phyloP scores from a whole-genome alignment of 768 basidiomycete genomes.

The Xanthoconium purpureum region DNA sequence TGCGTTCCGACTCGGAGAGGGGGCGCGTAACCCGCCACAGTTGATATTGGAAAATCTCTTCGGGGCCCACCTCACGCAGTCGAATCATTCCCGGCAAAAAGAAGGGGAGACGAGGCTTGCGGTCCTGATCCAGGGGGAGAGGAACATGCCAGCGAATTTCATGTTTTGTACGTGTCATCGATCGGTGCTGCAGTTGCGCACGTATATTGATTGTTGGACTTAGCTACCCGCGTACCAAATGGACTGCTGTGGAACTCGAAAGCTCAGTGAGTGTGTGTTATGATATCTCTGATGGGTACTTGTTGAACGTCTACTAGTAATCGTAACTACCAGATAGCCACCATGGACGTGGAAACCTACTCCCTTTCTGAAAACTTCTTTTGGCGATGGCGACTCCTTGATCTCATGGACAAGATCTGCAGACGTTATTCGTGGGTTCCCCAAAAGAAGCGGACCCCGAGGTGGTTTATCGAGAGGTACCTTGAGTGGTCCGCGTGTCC shows the following conservation, averaged over 20 bases:
- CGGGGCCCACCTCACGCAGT: conserved; percentile 12
- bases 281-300: neutral
- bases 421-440: conserved; percentile 34
- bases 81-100: conserved; percentile 11
- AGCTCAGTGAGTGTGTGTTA: conserved; percentile 21
- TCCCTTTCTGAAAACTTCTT: conserved; percentile 47
- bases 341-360: conserved; percentile 46
- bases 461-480: conserved; percentile 50
- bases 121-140: conserved; percentile 43
- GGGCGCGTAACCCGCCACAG: conserved; percentile 15
- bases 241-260: conserved; percentile 34
- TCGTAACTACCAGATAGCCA: conserved; percentile 44
- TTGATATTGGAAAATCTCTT: conserved; percentile 40
- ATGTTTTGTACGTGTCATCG: conserved; percentile 34
- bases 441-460: conserved; percentile 40
- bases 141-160: conserved; percentile 39
- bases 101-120: conserved; percentile 29
- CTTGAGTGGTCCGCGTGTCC: conserved; percentile 26
- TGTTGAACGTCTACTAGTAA: conserved; percentile 28
- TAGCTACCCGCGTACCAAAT: conserved; percentile 29
- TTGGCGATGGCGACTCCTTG: conserved; percentile 47
- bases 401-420: conserved; percentile 45
- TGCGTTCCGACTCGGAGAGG: conserved; percentile 15
- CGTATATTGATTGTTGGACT: neutral
- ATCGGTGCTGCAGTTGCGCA: neutral